phyloP scores from a whole-genome alignment of 2,329 filamentous ascomycete species.

The Colletotrichum sp. region DNA sequence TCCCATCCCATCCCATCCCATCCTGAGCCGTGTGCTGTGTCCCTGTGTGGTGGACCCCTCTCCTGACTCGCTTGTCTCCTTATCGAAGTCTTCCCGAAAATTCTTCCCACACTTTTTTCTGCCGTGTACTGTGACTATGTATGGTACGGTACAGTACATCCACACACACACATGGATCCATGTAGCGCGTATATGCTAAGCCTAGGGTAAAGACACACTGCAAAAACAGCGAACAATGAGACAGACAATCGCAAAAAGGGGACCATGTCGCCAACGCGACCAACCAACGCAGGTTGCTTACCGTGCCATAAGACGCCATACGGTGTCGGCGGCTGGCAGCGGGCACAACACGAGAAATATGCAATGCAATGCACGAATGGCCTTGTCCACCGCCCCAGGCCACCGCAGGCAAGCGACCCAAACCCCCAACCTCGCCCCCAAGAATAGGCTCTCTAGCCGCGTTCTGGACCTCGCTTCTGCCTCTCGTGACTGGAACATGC shows the following conservation, averaged over 20 bases:
- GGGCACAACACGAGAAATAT: constrained; percentile 11
- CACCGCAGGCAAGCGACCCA: not conserved
- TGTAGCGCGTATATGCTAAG: not conserved
- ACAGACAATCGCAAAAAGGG: not conserved
- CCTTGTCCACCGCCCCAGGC: not conserved
- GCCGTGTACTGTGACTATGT: not conserved
- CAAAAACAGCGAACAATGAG: not conserved
- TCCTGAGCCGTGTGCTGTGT: not conserved
- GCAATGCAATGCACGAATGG: constrained; percentile 14
- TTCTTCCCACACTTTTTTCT: not conserved
- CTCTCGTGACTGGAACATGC: not conserved
- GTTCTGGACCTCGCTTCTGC: not conserved
- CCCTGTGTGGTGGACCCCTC: not conserved
- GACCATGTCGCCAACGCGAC: not conserved
- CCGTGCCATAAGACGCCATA: not conserved
- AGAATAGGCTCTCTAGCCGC: not conserved
- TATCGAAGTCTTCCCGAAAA: constrained; percentile 19
- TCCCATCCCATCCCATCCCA: not conserved
- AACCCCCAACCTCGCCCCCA: not conserved
- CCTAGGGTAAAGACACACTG: not conserved
- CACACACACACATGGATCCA: not conserved
- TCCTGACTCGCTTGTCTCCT: constrained; percentile 20
- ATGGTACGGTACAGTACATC: not conserved
- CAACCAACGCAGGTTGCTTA: not conserved
- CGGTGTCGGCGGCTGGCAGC: not conserved